A percentile compares a stretch with the other conserved stretches of the same genome.
Conservation (phyloP, 306 rosid species). For the Benincasa hispida region DNA sequence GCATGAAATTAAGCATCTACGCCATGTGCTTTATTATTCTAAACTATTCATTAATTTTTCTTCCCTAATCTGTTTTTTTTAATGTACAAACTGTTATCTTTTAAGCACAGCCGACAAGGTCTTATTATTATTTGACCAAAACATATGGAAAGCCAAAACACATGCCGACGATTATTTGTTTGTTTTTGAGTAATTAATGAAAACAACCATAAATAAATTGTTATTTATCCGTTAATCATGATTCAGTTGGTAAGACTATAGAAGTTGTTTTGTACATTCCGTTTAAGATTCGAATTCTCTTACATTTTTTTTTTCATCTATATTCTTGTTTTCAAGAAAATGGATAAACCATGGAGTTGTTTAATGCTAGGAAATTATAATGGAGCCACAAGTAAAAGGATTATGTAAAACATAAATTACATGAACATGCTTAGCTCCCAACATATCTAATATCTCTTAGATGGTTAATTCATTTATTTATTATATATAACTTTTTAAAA, state of each 20-base stretch:
- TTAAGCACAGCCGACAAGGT: neutral
- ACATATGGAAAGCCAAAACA: neutral
- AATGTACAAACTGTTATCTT: neutral
- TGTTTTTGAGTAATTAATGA: neutral
- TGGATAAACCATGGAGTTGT: too few species aligned
- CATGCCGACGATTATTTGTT: constrained; percentile 12
- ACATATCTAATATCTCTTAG: too few species aligned
- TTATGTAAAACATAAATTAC: too few species aligned
- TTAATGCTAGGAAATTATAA: too few species aligned
- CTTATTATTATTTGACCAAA: neutral
- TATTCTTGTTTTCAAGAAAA: too few species aligned
- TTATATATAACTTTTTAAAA: too few species aligned
- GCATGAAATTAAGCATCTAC: neutral
- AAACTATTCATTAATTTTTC: neutral
- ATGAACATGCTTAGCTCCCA: too few species aligned
- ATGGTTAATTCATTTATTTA: too few species aligned
- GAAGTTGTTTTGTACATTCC: neutral
- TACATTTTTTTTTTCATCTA: too few species aligned
- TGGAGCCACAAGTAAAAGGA: too few species aligned
- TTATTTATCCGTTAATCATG: neutral
- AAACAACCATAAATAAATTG: neutral
- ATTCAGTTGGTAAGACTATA: neutral
- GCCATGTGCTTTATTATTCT: neutral
- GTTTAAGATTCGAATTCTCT: neutral
- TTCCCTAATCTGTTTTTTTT: too few species aligned